Percentiles rank a stretch among this genome's conserved stretches.
Conservation (phyloP, 768 basidiomycete species). For the Suillus luteus region DNA sequence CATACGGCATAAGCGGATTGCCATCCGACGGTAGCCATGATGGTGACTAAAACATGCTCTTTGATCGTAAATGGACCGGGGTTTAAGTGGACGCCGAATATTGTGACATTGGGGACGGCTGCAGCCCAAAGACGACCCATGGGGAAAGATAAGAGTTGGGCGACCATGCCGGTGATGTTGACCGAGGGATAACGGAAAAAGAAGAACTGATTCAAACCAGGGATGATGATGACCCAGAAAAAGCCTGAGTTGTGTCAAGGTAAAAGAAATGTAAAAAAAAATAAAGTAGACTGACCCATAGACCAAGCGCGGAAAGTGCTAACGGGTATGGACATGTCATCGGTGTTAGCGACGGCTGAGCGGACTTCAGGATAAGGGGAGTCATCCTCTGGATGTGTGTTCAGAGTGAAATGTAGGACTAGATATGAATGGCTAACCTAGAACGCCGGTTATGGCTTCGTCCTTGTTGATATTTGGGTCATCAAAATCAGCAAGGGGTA, state of each 20-base stretch:
- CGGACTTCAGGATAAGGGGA: constrained; percentile 58
- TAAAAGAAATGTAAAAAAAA: background rate
- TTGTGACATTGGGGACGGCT: constrained; percentile 41
- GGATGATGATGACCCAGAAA: constrained; percentile 55
- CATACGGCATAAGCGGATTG: background rate
- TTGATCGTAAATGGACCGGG: constrained; percentile 58
- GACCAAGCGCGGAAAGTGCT: constrained; percentile 40
- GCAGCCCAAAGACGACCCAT: constrained; percentile 55
- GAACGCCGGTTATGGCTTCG: constrained; percentile 18
- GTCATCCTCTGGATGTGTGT: constrained; percentile 39
- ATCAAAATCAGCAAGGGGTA: constrained; percentile 37
- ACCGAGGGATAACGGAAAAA: constrained; percentile 58
- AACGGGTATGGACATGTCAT: constrained; percentile 44
- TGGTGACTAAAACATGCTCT: constrained; percentile 64
- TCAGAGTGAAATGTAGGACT: background rate
- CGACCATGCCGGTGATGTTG: constrained; percentile 45
- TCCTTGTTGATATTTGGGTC: constrained; percentile 50
- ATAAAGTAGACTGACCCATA: constrained; percentile 31
- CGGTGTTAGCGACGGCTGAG: constrained; percentile 50
- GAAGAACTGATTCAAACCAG: constrained; percentile 73
- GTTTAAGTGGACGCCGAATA: constrained; percentile 35
- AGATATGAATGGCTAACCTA: background rate
- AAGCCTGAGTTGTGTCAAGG: constrained; percentile 33
- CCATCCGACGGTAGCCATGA: constrained; percentile 62
- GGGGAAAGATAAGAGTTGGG: constrained; percentile 24